Evolutionary conservation across 495 filamentous ascomycete genomes (phyloP), one percentile per base, ranked within the genome.

Genomic region (Neurospora sp.): DNA sequence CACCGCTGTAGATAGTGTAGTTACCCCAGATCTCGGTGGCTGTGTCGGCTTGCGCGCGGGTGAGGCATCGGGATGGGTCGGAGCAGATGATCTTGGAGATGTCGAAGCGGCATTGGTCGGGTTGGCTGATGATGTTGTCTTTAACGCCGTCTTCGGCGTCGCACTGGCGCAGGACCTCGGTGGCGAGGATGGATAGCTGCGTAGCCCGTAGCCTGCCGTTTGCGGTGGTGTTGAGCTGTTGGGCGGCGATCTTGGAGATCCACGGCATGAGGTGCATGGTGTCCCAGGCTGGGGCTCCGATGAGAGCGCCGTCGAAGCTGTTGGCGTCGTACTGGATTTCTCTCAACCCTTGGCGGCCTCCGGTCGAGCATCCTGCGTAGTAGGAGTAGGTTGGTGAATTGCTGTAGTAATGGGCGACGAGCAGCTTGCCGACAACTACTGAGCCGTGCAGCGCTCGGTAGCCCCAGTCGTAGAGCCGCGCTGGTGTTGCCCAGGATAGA

Each of bases 231-330:
- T 83, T 82, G 71, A 84, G 79, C 71, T 85, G 84, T 75, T 78
- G 81, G 10, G 75, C 76, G 1, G 80, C 81, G 10, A 84, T 75
- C 62, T 81, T 77, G n/a, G 81, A 77, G 44, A 78, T 81, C 86
- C 41, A 70, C 4, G 83, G 81, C 73, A 88, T 87, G 1, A 88
- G 76, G 72, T 86, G 85, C 9, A 76, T 80, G 1, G 85, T 88
- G 40, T 76, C 73, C 78, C 81, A 87, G 83, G 79, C 79, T 2
- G 79, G 73, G 1, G 79, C 75, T 11, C 77, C 79, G 16, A 79
- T 73, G 6, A 93, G 81, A 4, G 91, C 88, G 37, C 92, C 92
- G 78, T 94, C 91, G 73, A 92, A 90, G 74, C 85, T 86, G 6
- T 84, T 82, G 2, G 88, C 87, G 40, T 83, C 89, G 71, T 81